A percentile compares a stretch with the other conserved stretches of the same genome.
Conservation (phyloP, 768 basidiomycete species). For the Macrolepiota fuliginosa region DNA sequence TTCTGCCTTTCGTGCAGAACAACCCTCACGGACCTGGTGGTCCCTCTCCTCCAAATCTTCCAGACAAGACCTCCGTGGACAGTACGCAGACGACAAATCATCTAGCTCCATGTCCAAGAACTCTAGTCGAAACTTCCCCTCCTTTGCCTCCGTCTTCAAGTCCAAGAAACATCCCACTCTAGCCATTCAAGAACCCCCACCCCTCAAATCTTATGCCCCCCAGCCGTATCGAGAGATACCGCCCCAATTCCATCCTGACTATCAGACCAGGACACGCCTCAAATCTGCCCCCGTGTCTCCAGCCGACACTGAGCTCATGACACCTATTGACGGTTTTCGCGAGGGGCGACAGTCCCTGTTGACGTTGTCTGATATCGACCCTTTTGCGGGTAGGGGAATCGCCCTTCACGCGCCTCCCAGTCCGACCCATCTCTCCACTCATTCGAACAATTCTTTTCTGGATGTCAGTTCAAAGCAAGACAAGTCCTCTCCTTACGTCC, state of each 20-base stretch:
- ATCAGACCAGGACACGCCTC: conserved; percentile 41
- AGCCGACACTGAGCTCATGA: conserved; percentile 52
- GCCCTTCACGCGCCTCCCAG: conserved; percentile 40
- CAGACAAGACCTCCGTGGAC: conserved; percentile 28
- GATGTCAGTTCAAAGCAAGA: conserved; percentile 40
- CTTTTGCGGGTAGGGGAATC: conserved; percentile 54
- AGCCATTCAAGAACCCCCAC: conserved; percentile 49
- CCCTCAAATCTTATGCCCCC: conserved; percentile 18
- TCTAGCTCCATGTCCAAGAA: conserved; percentile 21
- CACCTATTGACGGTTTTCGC: conserved; percentile 48
- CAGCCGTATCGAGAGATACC: conserved; percentile 18
- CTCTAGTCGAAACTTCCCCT: conserved; percentile 38
- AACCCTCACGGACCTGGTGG: conserved; percentile 45
- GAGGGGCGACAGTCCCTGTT: conserved; percentile 49
- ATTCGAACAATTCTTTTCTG: conserved; percentile 48
- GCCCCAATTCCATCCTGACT: conserved; percentile 20
- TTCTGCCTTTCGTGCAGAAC: conserved; percentile 29
- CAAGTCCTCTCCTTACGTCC: conserved; percentile 35
- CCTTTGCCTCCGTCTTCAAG: conserved; percentile 58
- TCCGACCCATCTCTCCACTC: conserved; percentile 48
- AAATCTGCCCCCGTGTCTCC: conserved; percentile 57
- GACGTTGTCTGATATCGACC: conserved; percentile 62
- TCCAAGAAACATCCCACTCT: conserved; percentile 55
- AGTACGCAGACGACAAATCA: conserved; percentile 28
- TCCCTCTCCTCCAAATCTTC: conserved; percentile 32